Evolutionary conservation across 495 filamentous ascomycete species (phyloP).

Genomic region (Xylaria intraflava): DNA sequence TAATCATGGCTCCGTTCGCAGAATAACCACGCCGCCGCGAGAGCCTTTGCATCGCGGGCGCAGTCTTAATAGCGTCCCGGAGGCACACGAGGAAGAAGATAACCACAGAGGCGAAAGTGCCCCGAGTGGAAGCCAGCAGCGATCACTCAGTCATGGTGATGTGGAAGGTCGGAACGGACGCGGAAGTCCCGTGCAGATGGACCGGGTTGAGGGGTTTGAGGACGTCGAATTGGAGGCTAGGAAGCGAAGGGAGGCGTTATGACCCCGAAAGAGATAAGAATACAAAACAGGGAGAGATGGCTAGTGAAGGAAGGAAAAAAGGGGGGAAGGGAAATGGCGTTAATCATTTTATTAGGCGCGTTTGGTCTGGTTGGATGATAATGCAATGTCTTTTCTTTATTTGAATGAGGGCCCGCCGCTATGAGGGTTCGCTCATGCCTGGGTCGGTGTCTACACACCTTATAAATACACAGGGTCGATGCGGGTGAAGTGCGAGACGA

Average conservation of each 20-base stretch:
- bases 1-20: background rate
- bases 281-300: background rate
- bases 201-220: constrained; percentile 12
- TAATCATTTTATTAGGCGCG: no score
- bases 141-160: constrained; percentile 3
- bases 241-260: constrained; percentile 14
- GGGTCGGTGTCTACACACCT: no score
- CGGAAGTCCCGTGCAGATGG: background rate
- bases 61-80: constrained; percentile 24
- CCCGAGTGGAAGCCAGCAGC: constrained; percentile 3
- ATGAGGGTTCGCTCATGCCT: no score
- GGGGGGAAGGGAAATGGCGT: no score
- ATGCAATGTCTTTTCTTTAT: no score
- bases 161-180: background rate
- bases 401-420: no score
- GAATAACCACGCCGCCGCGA: constrained; percentile 9
- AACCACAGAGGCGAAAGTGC: background rate
- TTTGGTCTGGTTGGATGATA: no score
- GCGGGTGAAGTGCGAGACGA: no score
- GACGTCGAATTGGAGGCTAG: constrained; percentile 17
- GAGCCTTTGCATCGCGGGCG: constrained; percentile 15
- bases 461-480: no score
- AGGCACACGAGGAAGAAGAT: constrained; percentile 23
- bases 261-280: background rate
- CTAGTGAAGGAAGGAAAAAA: no score